Base-by-base conservation (phyloP, 352 stramenopile species). In the Pythium scleroteichum region DNA sequence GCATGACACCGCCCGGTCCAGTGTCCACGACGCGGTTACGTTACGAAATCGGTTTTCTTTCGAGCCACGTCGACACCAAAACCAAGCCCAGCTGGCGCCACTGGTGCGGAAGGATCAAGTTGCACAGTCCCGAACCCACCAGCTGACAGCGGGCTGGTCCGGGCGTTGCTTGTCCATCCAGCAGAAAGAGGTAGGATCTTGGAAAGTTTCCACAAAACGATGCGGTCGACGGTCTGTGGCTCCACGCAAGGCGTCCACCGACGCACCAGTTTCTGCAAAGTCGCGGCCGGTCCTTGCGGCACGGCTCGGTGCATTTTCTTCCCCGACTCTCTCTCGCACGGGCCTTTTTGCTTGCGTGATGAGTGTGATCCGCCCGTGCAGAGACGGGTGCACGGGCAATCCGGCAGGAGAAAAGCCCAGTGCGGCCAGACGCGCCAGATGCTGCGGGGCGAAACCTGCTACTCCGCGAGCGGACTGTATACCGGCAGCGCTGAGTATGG, bases 281-380 rank as follows among this genome's bases (percentile, higher is more conserved):
- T 16, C 6, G 29, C 7, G 4, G 20, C n/a, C 50, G 32, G 45
- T 26, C 38, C 17, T 44, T 46, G 59, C 35, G n/a, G n/a, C 33
- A 1, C 23, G 23, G 27, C 40, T 57, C 32, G 29, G 49, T 59
- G 49, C 48, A 26, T 50, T 53, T 23, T 40, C 26, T 12, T 40
- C 53, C 33, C 42, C 45, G 59, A 61, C 51, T 61, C 59, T 59
- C 59, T 66, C 58, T 65, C 59, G 58, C 59, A 54, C 51, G 54
- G 29, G n/a, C n/a, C n/a, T n/a, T n/a, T 59, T 50, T 22, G 20
- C 40, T 66, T 41, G 59, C 33, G 33, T 60, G 59, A 57, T 48
- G 59, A 35, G 58, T 65, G 58, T 58, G 60, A 33, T 32, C 20
- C 38, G 38, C 39, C 4, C 22, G 52, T 51, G 20, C 60, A 68